Base-by-base conservation (phyloP, 345 rosid species). In the Gynandropsis gynandra region DNA sequence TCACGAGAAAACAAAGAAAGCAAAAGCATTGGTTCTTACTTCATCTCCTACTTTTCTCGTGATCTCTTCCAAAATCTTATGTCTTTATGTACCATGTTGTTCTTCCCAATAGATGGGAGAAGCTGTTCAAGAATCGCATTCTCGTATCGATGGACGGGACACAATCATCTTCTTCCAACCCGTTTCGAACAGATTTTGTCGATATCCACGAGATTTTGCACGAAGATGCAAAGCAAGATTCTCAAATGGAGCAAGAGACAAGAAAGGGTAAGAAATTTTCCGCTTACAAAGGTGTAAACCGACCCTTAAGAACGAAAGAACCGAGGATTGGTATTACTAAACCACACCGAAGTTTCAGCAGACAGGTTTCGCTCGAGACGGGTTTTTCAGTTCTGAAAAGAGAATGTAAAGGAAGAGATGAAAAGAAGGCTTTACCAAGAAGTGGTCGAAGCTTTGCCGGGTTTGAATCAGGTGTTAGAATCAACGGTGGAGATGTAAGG, bases 381-480 rank as follows among this genome's bases (percentile, higher is more conserved):
- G 96, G 98, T 0, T 90, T 89, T 65, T 74, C 88, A 7, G 97
- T 64, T 5, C 71, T 90, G 13, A 68, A 64, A 29, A 68, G 71
- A 51, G 81, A 82, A 47, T 68, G 81, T 11, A 65, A 61, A 54
- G 73, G 80, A 15, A 76, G 73, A 37, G 78, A 82, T 50, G 83
- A 76, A 10, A 71, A 72, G 51, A 78, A 32, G 68, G 58, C 32
- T 61, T 82, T 87, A 60, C 65, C 76, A 4, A 81, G 98, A 58
- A 87, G 89, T 58, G 98, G 89, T 17, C 72, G 66, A 20, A 83
- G 97, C 64, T 83, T 89, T 39, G 92, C 88, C 9, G 95, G 98
- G 10, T 87, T 83, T 45, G 95, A 80, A 61, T 48, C 80, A 0
- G 47, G 64, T 1, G 65, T 15, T 14, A 57, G 77, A 42, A 66